A percentile compares a stretch with the other conserved stretches of the same genome.
Conservation (phyloP, 1,284 basidiomycete genomes). For the Trichosporon ovoides region DNA sequence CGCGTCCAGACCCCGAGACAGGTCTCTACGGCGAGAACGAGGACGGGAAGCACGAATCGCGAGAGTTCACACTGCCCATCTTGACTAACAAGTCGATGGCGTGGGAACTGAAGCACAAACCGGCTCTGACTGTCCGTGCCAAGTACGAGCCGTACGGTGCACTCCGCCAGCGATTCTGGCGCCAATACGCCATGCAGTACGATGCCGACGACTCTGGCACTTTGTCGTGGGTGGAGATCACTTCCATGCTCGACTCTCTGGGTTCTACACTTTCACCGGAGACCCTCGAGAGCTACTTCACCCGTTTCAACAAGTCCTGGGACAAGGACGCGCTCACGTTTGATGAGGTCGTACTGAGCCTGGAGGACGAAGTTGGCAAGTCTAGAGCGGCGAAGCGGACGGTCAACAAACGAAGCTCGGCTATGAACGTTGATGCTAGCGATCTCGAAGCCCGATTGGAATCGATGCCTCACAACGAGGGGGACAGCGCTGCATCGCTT, state of each 20-base stretch:
- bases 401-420: conserved; percentile 11
- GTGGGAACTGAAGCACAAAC: conserved; percentile 48
- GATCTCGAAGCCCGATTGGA: conserved; percentile 14
- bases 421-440: conserved; percentile 6
- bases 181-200: conserved; percentile 82
- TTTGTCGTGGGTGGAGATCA: conserved; percentile 79
- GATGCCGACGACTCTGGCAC: conserved; percentile 78
- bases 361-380: conserved; percentile 70
- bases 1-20: conserved; percentile 65
- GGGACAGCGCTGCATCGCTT: background rate
- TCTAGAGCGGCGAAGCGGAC: conserved; percentile 64
- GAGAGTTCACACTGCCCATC: conserved; percentile 56
- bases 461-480: background rate
- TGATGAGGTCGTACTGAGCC: conserved; percentile 69
- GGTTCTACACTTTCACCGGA: conserved; percentile 80
- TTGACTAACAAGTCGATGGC: conserved; percentile 41
- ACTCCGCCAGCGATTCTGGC: conserved; percentile 85
- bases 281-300: conserved; percentile 79
- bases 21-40: conserved; percentile 64
- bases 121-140: conserved; percentile 57
- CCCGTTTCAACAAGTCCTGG: conserved; percentile 61
- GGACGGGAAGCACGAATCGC: conserved; percentile 59
- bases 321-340: conserved; percentile 67
- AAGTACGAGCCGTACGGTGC: conserved; percentile 93
- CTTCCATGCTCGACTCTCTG: conserved; percentile 94